Base-by-base conservation (phyloP, 116 monocot species). In the Phalaenopsis hybrid region DNA sequence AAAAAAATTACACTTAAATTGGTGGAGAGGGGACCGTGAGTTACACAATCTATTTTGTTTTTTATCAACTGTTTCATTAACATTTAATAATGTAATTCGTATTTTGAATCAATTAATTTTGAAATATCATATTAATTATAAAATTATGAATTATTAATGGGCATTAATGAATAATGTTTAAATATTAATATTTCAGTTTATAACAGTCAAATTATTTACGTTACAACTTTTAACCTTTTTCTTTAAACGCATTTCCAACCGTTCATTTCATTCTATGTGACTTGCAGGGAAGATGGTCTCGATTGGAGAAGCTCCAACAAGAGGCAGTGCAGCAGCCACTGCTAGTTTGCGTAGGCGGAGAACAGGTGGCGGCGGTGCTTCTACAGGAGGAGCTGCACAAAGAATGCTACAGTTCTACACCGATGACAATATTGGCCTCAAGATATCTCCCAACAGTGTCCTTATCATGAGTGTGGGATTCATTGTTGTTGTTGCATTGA, bases 401-500 rank as follows among this genome's bases (percentile, higher is more conserved):
- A 92, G 88, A 17, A 92, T 92, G 92, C 89, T 92, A 48, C 92
- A 92, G 77, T 92, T 92, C 80, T 92, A 92, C 73, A 78, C 92
- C 4, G 92, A 89, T 68, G 92, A 89, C n/a, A 58, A 86, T n/a
- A 75, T 89, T 13, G 84, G 88, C 37, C 86, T 70, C 67, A 92
- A 85, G 85, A 88, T 92, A 75, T 92, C 89, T 10, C 89, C 92
- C 15, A 87, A 87, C 79, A 82, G 84, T 34, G 87, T 89, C 45
- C 89, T 87, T 5, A 86, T 86, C 67, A 92, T 89, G 92, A 92
- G 92, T 79, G 84, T 89, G 8, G 89, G 89, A 18, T 92, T 92
- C 81, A 88, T 92, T 78, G 86, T 79, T 68, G 79, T 89, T 25
- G 89, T 92, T 45, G 87, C 88, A 10, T 70, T 92, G 70, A 61